These are phyloP conservation scores for Lojkania enalia DNA, from an alignment of 2,329 filamentous ascomycete genomes.

Conservation along the genomic window DNA sequence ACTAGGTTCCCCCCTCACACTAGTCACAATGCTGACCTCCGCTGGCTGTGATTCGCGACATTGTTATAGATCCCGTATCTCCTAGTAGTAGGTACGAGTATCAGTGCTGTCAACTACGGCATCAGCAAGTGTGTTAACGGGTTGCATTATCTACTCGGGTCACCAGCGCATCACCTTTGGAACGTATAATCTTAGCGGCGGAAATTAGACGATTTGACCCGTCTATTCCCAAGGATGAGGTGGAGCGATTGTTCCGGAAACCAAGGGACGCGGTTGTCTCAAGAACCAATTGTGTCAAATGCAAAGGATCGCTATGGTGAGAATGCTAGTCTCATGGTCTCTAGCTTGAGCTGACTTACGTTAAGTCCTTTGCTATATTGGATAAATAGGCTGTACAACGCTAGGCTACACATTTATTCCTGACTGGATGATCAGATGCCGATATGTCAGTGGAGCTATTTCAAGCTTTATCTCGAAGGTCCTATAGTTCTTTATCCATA, in stretches of 20 bases:
- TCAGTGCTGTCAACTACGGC: too few relatives aligned
- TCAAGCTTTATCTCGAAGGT: constrained; percentile 39
- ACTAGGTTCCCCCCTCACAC: too few relatives aligned
- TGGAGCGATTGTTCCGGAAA: constrained; percentile 42
- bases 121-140: too few relatives aligned
- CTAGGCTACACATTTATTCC: constrained; percentile 40
- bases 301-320: constrained; percentile 41
- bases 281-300: constrained; percentile 40
- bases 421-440: constrained; percentile 38
- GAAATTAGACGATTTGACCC: constrained; percentile 40
- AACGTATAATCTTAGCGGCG: too few relatives aligned
- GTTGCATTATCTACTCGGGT: too few relatives aligned
- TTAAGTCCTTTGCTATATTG: constrained; percentile 34
- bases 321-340: too few relatives aligned
- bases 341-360: constrained; percentile 8
- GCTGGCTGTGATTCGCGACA: too few relatives aligned
- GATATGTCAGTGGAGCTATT: constrained; percentile 42
- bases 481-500: constrained; percentile 47
- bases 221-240: constrained; percentile 39
- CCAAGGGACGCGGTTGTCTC: constrained; percentile 39
- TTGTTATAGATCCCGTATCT: too few relatives aligned
- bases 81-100: too few relatives aligned
- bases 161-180: too few relatives aligned
- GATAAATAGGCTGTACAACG: constrained; percentile 38
- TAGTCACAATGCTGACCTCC: too few relatives aligned